Base-by-base conservation (phyloP, 192 early-diverging fungal genomes). In the Irineochytrium annulatum region DNA sequence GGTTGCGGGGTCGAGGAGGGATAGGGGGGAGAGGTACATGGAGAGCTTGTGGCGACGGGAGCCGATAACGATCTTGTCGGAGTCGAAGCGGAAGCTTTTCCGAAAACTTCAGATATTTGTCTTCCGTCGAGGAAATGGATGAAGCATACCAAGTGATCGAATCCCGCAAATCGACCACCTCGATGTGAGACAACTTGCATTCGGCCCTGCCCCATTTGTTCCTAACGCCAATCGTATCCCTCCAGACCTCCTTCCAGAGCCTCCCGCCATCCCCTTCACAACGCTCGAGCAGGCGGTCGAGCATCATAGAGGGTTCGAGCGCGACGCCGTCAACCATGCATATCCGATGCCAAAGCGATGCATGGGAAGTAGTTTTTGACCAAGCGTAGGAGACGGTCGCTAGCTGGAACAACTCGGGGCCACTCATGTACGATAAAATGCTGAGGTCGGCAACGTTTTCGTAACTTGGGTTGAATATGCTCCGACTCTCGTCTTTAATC, bases 161-260 rank as follows among this genome's bases (percentile, higher is more conserved):
- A 34, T 71, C 69, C 19, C 69, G 48, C 11, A 61, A 34, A 30
- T 71, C 69, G 20, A 64, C 62, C 19, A 71, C 52, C 14, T 39
- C 39, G 16, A 60, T 29, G 37, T 48, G 43, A 22, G 31, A 30
- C 2, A 71, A 24, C 2, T 6, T 27, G 35, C 31, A 71, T 16
- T 6, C 37, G 29, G 57, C 69, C 28, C 4, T 5, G 32, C 22
- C 31, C 63, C 69, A 66, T 37, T 71, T 71, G 27, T 44, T 22
- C 33, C 34, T 45, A 11, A 51, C 17, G 24, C 43, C 31, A 3
- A 41, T 19, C 17, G 39, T 28, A 46, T 60, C 43, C 28, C 51
- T 19, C 41, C 64, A 71, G 13, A 71, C 63, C 34, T 65, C 69
- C 33, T 60, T 66, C 69, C 69, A 71, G 6, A 62, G 26, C 26